Evolutionary conservation across 257 asterid species (phyloP).

Genomic region (Solanum corneliomulleri): DNA sequence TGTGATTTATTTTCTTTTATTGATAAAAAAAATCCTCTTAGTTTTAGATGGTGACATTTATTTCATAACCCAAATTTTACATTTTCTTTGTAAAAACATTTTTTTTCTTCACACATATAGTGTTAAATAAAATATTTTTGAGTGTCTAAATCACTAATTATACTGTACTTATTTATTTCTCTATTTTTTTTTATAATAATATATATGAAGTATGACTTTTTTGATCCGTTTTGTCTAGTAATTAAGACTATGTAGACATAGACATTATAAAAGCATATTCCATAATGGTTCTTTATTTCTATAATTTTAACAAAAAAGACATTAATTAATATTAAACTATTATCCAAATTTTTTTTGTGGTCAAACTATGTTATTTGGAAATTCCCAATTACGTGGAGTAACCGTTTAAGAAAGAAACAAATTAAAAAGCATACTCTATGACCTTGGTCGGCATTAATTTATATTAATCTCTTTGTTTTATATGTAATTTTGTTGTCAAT

Average conservation of each 20-base stretch:
- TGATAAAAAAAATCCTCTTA: neutral
- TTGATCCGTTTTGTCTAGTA: neutral
- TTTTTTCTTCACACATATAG: neutral
- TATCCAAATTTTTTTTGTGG: neutral
- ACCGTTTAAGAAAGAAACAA: neutral
- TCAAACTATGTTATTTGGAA: neutral
- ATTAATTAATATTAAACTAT: neutral
- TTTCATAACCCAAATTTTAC: neutral
- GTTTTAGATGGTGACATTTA: neutral
- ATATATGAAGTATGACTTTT: neutral
- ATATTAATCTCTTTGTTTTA: neutral
- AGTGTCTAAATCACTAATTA: neutral
- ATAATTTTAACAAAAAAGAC: neutral
- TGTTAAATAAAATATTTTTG: neutral
- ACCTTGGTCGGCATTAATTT: neutral
- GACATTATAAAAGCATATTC: neutral
- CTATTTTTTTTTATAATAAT: neutral
- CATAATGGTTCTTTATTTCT: neutral
- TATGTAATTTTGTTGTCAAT: neutral
- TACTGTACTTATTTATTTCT: neutral
- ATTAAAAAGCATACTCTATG: neutral
- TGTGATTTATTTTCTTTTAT: neutral
- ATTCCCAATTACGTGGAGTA: neutral
- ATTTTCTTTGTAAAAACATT: neutral
- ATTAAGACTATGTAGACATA: neutral